Percentiles rank a stretch among this genome's conserved stretches.
Conservation (phyloP, 2,329 filamentous ascomycete genomes). For the Fusarium duplospermum region DNA sequence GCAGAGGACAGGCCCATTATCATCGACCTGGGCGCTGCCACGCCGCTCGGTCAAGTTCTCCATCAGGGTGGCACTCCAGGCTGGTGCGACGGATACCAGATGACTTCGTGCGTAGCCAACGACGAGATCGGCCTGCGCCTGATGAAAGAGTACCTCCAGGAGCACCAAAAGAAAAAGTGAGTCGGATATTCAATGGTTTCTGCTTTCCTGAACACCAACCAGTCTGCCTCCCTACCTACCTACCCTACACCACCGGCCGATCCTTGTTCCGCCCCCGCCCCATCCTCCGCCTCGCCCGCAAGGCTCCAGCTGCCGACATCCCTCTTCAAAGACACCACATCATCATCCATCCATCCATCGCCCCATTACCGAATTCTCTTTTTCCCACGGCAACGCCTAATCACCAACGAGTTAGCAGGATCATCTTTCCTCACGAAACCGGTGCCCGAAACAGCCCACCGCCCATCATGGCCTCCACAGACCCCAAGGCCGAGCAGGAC, state of each 20-base stretch:
- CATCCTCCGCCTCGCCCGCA: slow-evolving; percentile 22
- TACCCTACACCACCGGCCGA: slow-evolving; percentile 19
- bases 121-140: background rate
- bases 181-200: background rate
- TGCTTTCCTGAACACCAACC: no score
- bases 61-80: background rate
- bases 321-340: slow-evolving; percentile 25
- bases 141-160: background rate
- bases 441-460: background rate
- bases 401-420: background rate
- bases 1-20: slow-evolving; percentile 2
- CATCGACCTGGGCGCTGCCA: slow-evolving; percentile 24
- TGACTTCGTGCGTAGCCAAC: background rate
- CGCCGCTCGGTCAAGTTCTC: background rate
- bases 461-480: slow-evolving; percentile 39
- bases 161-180: background rate
- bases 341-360: background rate
- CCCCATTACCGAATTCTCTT: background rate
- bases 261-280: slow-evolving; percentile 29
- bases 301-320: slow-evolving; percentile 33
- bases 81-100: background rate
- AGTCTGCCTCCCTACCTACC: background rate
- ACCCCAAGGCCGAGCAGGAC: slow-evolving; percentile 42
- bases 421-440: background rate
- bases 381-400: background rate